Conservation (phyloP, 805 yeast species). For the Monosporozyma yasuniensis region DNA sequence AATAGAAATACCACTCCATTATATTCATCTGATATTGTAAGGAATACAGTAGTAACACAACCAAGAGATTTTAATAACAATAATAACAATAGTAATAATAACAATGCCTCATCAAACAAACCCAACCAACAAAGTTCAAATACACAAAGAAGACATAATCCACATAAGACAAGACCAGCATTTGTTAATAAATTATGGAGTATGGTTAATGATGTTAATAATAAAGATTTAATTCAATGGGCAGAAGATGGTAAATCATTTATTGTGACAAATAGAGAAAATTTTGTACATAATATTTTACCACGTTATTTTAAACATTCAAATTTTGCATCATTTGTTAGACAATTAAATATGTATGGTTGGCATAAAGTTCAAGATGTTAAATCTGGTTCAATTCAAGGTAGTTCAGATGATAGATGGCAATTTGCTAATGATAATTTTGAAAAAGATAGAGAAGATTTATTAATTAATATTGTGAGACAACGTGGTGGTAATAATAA, state of each 20-base stretch:
- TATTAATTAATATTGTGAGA: constrained; percentile 76
- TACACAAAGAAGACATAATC: constrained; percentile 10
- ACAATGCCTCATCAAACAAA: too few species aligned
- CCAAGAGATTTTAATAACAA: not conserved
- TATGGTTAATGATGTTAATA: constrained; percentile 79
- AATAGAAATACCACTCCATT: constrained; percentile 1
- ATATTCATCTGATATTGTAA: constrained; percentile 3
- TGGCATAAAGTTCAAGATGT: constrained; percentile 98
- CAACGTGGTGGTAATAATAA: constrained; percentile 41
- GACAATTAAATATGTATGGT: constrained; percentile 97
- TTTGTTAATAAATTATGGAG: constrained; percentile 92
- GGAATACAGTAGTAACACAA: constrained; percentile 3
- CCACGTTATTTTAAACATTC: constrained; percentile 94
- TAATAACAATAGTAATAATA: not conserved
- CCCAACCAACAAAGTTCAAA: not conserved
- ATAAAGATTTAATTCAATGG: constrained; percentile 73
- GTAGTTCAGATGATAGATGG: constrained; percentile 67
- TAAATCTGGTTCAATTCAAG: constrained; percentile 58
- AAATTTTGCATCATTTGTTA: constrained; percentile 89
- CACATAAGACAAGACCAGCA: constrained; percentile 60
- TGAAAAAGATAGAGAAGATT: constrained; percentile 66
- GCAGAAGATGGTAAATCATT: constrained; percentile 76
- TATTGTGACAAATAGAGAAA: constrained; percentile 73
- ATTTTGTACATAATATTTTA: constrained; percentile 69
- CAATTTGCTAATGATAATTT: constrained; percentile 83